phyloP scores from a whole-genome alignment of 768 basidiomycete genomes.

The Daedaleopsis sinensis region DNA sequence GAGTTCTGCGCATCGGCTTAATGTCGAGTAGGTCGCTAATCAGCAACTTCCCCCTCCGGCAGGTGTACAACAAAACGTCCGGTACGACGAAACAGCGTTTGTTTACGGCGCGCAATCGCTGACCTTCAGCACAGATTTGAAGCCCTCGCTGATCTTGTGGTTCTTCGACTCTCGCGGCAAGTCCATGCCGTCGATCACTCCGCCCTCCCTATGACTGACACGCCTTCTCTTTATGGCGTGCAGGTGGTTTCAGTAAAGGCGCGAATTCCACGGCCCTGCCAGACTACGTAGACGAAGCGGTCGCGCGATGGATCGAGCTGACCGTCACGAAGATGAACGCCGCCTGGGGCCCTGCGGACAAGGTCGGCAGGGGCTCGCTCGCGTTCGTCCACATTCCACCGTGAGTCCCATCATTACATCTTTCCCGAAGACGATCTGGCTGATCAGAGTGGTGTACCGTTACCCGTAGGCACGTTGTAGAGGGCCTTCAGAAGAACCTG shows the following conservation, averaged over 20 bases:
- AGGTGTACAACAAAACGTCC: slow-evolving; percentile 41
- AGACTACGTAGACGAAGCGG: slow-evolving; percentile 71
- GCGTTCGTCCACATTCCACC: slow-evolving; percentile 81
- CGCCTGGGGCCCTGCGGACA: slow-evolving; percentile 57
- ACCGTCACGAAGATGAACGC: slow-evolving; percentile 58
- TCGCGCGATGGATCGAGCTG: slow-evolving; percentile 60
- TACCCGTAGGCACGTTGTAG: slow-evolving; percentile 38
- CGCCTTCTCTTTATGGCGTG: not conserved
- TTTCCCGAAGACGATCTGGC: not conserved
- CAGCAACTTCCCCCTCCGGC: not conserved
- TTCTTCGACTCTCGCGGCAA: slow-evolving; percentile 78
- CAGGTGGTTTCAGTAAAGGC: slow-evolving; percentile 54
- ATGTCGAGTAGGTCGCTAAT: not conserved
- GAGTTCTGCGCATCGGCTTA: slow-evolving; percentile 16
- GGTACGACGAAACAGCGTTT: slow-evolving; percentile 30
- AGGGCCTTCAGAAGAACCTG: slow-evolving; percentile 37
- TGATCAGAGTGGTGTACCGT: not conserved
- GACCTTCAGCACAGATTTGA: slow-evolving; percentile 35
- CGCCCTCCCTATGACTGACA: not conserved
- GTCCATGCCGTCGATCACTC: slow-evolving; percentile 3
- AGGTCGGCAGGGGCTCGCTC: slow-evolving; percentile 49
- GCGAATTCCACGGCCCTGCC: slow-evolving; percentile 48
- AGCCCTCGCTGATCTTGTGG: slow-evolving; percentile 65
- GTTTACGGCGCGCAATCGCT: not conserved
- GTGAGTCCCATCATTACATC: slow-evolving; percentile 40